A percentile compares a stretch with the other conserved stretches of the same genome.
phyloP scores from a whole-genome alignment of 2,329 filamentous ascomycete genomes.

The Ophiocordyceps polyrhachis-furcata region DNA sequence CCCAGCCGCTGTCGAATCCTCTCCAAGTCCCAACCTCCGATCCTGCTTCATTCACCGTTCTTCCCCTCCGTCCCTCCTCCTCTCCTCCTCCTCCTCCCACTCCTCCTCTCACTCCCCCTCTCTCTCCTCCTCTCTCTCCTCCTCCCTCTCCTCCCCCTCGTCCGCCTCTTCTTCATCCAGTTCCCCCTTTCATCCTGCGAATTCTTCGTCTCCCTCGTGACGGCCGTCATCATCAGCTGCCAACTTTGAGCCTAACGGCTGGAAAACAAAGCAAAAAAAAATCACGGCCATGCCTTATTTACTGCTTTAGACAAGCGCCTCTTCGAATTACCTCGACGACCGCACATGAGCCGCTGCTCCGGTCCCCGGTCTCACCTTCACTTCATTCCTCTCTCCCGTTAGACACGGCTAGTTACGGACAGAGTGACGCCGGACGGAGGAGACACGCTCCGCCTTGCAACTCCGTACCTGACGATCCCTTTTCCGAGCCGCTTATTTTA shows the following conservation, averaged over 20 bases:
- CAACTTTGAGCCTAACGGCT: not conserved
- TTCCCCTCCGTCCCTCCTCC: not conserved
- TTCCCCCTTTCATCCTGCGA: not conserved
- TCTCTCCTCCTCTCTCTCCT: not conserved
- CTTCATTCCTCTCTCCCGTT: conserved; percentile 7
- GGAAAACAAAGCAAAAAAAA: not conserved
- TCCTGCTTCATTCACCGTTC: not conserved
- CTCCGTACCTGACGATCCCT: conserved; percentile 5
- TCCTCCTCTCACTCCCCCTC: not conserved
- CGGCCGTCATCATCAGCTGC: not conserved
- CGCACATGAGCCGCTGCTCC: conserved; percentile 5
- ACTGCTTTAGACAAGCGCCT: conserved; percentile 1
- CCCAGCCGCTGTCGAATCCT: not conserved
- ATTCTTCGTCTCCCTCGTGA: not conserved
- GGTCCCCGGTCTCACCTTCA: conserved; percentile 6
- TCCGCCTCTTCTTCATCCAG: not conserved
- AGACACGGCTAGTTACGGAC: conserved; percentile 4
- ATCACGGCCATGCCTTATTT: conserved; percentile 1
- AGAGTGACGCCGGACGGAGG: conserved; percentile 3
- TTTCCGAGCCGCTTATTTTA: not conserved
- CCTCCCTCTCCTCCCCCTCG: not conserved
- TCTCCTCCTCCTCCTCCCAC: not conserved
- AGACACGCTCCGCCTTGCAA: conserved; percentile 3
- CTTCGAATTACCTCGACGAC: not conserved
- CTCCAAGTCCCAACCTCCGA: not conserved